A percentile compares a stretch with the other conserved stretches of the same genome.
phyloP scores from a whole-genome alignment of 495 filamentous ascomycete species.

The Lophiotrema nucula region DNA sequence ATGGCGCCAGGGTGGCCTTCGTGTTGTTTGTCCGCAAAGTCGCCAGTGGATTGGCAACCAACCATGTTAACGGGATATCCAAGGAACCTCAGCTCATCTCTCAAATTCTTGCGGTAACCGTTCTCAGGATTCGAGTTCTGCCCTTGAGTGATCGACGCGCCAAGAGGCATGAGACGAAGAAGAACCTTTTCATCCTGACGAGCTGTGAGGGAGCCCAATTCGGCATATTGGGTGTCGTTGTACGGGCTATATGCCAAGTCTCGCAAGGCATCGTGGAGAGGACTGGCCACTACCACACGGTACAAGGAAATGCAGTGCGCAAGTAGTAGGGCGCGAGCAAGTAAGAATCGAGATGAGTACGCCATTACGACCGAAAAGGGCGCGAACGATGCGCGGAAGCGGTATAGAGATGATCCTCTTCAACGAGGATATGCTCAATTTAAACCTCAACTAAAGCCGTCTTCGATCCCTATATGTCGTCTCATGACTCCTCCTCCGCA shows the following conservation, averaged over 20 bases:
- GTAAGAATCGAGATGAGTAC: neutral
- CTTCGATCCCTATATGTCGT: too few relatives aligned
- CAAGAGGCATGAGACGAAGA: slow-evolving; percentile 6
- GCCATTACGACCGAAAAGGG: neutral
- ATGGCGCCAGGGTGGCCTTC: neutral
- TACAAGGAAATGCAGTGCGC: neutral
- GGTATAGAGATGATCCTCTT: too few relatives aligned
- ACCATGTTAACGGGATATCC: neutral
- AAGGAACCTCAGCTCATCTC: slow-evolving; percentile 1
- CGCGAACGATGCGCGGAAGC: too few relatives aligned
- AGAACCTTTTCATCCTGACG: neutral
- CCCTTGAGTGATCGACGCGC: slow-evolving; percentile 6
- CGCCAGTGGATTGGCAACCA: neutral
- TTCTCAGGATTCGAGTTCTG: neutral
- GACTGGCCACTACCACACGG: neutral
- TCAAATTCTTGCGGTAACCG: slow-evolving; percentile 3
- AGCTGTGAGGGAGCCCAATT: neutral
- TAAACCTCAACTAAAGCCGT: too few relatives aligned
- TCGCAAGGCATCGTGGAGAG: neutral
- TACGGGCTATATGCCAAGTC: neutral
- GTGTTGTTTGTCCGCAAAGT: neutral
- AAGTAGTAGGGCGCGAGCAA: neutral
- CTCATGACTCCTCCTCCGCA: too few relatives aligned
- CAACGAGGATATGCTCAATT: too few relatives aligned
- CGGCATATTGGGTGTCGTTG: neutral